phyloP scores from a whole-genome alignment of 2,329 filamentous ascomycete species.

The Fusarium coffeatum region DNA sequence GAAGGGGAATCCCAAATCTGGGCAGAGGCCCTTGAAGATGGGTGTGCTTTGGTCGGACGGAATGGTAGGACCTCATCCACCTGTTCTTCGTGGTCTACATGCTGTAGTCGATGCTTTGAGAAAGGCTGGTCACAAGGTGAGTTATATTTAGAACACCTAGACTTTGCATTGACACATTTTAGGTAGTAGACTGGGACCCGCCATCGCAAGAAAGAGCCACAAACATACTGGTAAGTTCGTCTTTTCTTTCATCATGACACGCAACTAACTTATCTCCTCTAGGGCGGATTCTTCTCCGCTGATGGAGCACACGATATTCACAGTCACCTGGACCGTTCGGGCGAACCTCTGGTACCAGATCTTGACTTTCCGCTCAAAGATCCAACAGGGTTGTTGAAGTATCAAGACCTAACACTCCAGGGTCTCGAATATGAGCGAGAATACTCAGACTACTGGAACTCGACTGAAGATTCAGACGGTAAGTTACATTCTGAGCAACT shows the following conservation, averaged over 20 bases:
- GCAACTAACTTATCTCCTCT: background rate
- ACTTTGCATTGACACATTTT: constrained; percentile 20
- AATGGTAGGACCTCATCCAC: constrained; percentile 64
- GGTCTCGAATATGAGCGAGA: constrained; percentile 66
- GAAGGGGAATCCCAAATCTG: background rate
- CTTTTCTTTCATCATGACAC: fast-evolving
- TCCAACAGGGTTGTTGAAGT: constrained; percentile 48
- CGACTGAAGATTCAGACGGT: constrained; percentile 60
- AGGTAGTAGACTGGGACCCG: constrained; percentile 44
- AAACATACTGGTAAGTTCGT: constrained; percentile 8
- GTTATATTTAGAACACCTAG: fast-evolving
- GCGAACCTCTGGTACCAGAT: constrained; percentile 63
- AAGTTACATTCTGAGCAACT: constrained; percentile 42
- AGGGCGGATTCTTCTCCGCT: constrained; percentile 48
- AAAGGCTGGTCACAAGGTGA: constrained; percentile 56
- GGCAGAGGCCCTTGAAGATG: constrained; percentile 60
- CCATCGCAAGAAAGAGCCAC: constrained; percentile 24
- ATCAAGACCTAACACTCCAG: constrained; percentile 60
- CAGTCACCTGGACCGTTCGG: constrained; percentile 63
- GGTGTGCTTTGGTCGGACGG: constrained; percentile 66
- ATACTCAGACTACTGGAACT: constrained; percentile 75
- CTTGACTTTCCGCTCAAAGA: constrained; percentile 49
- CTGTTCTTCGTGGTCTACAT: constrained; percentile 57
- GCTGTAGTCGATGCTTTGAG: constrained; percentile 5
- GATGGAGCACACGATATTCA: constrained; percentile 54